Percentiles rank a stretch among this genome's conserved stretches.
phyloP scores from a whole-genome alignment of 2,329 filamentous ascomycete genomes.

The Botrytis deweyae region DNA sequence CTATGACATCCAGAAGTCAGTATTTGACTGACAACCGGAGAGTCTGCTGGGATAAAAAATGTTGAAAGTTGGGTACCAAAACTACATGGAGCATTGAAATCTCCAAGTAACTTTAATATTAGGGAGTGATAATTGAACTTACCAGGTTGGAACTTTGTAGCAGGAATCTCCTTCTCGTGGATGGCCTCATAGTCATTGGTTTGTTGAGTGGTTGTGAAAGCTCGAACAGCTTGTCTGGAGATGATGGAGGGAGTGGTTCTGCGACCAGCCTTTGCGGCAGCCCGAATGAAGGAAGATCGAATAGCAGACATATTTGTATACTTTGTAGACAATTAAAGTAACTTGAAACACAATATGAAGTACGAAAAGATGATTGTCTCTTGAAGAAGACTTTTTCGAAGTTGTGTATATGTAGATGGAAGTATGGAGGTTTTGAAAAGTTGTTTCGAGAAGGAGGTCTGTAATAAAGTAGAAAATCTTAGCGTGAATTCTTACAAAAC shows the following conservation, averaged over 20 bases:
- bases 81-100: not conserved
- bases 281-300: slow-evolving; percentile 15
- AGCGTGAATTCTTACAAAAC: slow-evolving; percentile 1
- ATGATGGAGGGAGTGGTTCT: slow-evolving; percentile 6
- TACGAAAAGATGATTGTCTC: not conserved
- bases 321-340: not conserved
- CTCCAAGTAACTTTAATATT: not conserved
- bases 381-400: not conserved
- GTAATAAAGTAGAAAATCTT: slow-evolving; percentile 11
- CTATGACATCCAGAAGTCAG: slow-evolving; percentile 4
- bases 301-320: slow-evolving; percentile 16
- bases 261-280: slow-evolving; percentile 14
- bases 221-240: slow-evolving; percentile 28
- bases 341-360: not conserved
- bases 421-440: not conserved
- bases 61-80: not conserved
- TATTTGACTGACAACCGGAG: slow-evolving; percentile 1
- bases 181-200: slow-evolving; percentile 34
- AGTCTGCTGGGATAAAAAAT: not conserved
- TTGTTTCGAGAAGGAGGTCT: slow-evolving; percentile 8
- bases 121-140: not conserved
- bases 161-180: slow-evolving; percentile 35
- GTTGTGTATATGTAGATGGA: not conserved
- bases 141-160: slow-evolving; percentile 17
- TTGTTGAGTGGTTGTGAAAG: slow-evolving; percentile 30